Conservation (phyloP, 345 rosid genomes). For the Combretum micranthum region DNA sequence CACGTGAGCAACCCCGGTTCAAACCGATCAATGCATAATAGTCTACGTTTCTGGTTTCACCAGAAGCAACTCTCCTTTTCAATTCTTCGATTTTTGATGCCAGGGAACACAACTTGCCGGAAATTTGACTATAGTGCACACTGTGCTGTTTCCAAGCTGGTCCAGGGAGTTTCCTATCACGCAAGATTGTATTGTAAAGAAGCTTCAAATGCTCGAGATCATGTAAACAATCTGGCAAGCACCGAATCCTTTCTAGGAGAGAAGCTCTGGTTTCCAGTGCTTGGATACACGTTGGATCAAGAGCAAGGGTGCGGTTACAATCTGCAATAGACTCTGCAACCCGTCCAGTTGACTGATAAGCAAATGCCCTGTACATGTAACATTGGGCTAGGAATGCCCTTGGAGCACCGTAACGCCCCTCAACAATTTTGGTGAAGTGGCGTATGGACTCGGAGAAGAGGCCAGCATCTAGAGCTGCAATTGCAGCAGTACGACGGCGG, state of each 20-base stretch:
- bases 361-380: constrained; percentile 39
- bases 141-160: constrained; percentile 43
- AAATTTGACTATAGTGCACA: constrained; percentile 32
- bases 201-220: constrained; percentile 47
- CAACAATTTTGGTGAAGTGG: constrained; percentile 43
- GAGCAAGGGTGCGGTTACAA: constrained; percentile 39
- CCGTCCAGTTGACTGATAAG: constrained; percentile 27
- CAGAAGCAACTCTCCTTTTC: constrained; percentile 36
- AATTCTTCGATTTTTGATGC: constrained; percentile 26
- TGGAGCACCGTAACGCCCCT: constrained; percentile 39
- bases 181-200: constrained; percentile 32
- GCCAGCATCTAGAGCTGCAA: constrained; percentile 46
- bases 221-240: constrained; percentile 43
- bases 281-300: constrained; percentile 29
- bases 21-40: constrained; percentile 38
- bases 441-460: constrained; percentile 40
- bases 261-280: constrained; percentile 48
- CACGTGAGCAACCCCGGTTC: constrained; percentile 38
- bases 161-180: constrained; percentile 41
- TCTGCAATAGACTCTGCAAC: constrained; percentile 42
- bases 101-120: constrained; percentile 28
- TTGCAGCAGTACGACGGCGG: constrained; percentile 40
- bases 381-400: constrained; percentile 39
- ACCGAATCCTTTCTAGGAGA: constrained; percentile 36
- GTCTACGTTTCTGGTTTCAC: constrained; percentile 39